Conservation (phyloP, 768 basidiomycete species). For the Podaxis mareebaensis region DNA sequence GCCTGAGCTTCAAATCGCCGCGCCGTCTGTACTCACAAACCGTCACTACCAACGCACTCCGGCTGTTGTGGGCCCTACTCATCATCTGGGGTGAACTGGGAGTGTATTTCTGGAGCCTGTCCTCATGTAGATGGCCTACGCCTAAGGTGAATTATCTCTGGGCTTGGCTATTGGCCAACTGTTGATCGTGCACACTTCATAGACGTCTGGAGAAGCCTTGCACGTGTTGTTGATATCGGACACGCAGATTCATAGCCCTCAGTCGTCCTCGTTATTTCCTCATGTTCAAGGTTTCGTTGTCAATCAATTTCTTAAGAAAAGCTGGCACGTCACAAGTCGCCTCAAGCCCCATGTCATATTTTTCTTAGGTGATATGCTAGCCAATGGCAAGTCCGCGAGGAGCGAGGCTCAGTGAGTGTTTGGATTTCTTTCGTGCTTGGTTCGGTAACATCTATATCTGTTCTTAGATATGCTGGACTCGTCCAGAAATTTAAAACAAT, state of each 20-base stretch:
- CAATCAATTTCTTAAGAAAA: constrained; percentile 64
- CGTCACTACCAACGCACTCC: constrained; percentile 42
- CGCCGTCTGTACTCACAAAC: constrained; percentile 28
- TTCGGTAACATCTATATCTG: neutral
- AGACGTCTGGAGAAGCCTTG: constrained; percentile 29
- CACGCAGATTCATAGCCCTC: constrained; percentile 55
- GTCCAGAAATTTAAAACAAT: constrained; percentile 60
- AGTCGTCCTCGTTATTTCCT: constrained; percentile 42
- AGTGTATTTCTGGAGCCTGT: constrained; percentile 57
- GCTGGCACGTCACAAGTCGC: constrained; percentile 63
- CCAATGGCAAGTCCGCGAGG: constrained; percentile 56
- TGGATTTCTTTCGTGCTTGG: neutral
- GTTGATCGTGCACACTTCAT: constrained; percentile 14
- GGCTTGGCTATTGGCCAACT: neutral
- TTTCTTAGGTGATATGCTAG: constrained; percentile 77
- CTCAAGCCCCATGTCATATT: constrained; percentile 66
- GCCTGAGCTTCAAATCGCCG: neutral
- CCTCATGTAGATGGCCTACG: constrained; percentile 62
- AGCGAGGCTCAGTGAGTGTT: constrained; percentile 42
- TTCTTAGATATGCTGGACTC: constrained; percentile 60
- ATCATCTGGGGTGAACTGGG: constrained; percentile 70
- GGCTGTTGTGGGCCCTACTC: constrained; percentile 52
- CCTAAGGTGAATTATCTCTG: constrained; percentile 18
- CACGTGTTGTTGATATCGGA: constrained; percentile 73
- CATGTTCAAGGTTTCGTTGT: constrained; percentile 45